Base-by-base conservation (phyloP, 73 alveolate species). In the Urostyla sp. region DNA sequence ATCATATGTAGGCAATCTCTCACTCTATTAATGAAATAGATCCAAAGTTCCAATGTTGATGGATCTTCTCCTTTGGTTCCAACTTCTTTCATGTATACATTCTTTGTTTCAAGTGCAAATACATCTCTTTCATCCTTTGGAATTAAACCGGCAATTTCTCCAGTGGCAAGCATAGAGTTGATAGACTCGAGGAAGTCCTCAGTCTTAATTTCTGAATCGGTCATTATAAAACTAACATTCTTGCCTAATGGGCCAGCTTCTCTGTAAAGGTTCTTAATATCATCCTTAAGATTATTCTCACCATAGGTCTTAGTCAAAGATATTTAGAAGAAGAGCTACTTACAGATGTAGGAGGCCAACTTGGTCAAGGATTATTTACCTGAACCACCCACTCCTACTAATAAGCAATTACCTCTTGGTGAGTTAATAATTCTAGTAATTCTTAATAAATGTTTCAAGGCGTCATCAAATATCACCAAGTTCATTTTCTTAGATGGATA, bases 321-420 rank as follows among this genome's bases (percentile, higher is more conserved):
- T 81, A 96, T 96, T 92, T 95, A 92, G 89, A 77, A 87, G 89
- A 87, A 73, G 30, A 83, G 52, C 32, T 88, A 90, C 67, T 92
- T 89, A 59, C 94, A 89, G 52, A 95, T 95, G 91, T 87, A 97
- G 50, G 99, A 99, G 15, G 99, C 98, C 53, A 98, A 97, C 87
- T 99, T 95, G 74, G 99, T 97, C 82, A 98, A 87, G 37, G 98
- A 89, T 91, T 98, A 98, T 90, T 98, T 98, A 63, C 99, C 99
- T 18, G 99, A 97, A 72, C 99, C 99, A 45, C 99, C 99, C 21
- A 98, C 99, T 75, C 99, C 99, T 57, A 97, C 99, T 48, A 98
- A 78, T 91, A 98, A 90, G 50, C 94, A 94, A 80, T 94, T 94
- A 34, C 99, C 99, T 81, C 99, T 94, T 72, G 96, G 98, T 87